Conservation (phyloP, 768 basidiomycete species). For the Serpula lacrymans region DNA sequence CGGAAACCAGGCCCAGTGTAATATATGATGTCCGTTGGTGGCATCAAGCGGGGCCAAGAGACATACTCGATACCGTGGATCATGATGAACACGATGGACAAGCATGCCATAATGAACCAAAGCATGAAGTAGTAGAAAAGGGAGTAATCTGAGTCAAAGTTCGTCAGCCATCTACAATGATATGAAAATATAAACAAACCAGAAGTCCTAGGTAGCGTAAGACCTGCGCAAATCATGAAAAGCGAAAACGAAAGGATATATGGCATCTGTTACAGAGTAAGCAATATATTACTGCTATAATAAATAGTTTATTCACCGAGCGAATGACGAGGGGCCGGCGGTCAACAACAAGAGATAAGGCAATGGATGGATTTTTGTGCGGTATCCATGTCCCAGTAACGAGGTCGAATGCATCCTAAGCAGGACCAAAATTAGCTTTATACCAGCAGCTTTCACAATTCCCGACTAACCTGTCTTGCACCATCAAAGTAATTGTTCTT, state of each 20-base stretch:
- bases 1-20: constrained; percentile 90
- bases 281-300: constrained; percentile 3
- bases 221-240: constrained; percentile 84
- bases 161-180: constrained; percentile 2
- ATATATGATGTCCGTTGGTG: constrained; percentile 73
- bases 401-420: constrained; percentile 92
- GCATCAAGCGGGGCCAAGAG: constrained; percentile 86
- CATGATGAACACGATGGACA: constrained; percentile 70
- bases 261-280: constrained; percentile 66
- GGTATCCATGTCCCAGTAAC: constrained; percentile 90
- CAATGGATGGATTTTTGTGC: constrained; percentile 65
- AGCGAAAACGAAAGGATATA: constrained; percentile 75
- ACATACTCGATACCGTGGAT: constrained; percentile 93
- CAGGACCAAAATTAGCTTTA: not conserved
- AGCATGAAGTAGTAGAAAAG: constrained; percentile 81
- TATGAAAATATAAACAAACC: constrained; percentile 46
- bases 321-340: constrained; percentile 78
- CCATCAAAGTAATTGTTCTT: constrained; percentile 99
- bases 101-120: constrained; percentile 64
- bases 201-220: constrained; percentile 83
- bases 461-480: constrained; percentile 64
- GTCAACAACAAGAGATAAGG: constrained; percentile 73
- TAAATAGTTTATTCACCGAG: constrained; percentile 52
- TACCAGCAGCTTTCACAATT: constrained; percentile 1
- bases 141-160: constrained; percentile 62